Evolutionary conservation across 2,329 filamentous ascomycete genomes (phyloP), one percentile per base, ranked within the genome.

Genomic region (Basipetospora chlamydospora): DNA sequence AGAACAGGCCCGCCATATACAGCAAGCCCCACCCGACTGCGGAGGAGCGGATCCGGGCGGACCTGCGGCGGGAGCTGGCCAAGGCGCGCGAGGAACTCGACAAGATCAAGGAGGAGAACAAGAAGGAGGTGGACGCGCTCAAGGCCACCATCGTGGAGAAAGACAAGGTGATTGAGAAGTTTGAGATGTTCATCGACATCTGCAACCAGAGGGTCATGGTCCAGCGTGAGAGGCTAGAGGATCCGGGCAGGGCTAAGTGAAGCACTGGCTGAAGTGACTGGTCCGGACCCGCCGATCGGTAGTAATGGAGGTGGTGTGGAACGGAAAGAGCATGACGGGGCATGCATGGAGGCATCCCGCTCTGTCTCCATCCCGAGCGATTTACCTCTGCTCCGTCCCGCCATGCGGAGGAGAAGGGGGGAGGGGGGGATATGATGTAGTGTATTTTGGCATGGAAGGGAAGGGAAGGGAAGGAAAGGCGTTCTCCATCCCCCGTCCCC

Each of bases 121-220:
- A 67, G 40, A 72, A 73, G 39, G 66, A 74, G 47, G 64, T 78
- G 28, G 70, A 70, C 12, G 62, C 64, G 1, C 53, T 79, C 39
- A 71, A 73, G 46, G 60, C 64, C 38, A 64, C 73, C 47, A 52
- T 87, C 12, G 67, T 65, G 28, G 71, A 79, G 41, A 77, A 77
- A 52, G 70, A 77, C 41, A 64, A 66, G 47, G 64, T 69, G 41
- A 78, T 79, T 38, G 54, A 65, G 42, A 73, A 69, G 48, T 79
- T 77, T 45, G 73, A 79, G 53, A 74, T 75, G 66, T 79, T 79
- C 37, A 77, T 79, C 47, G 74, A 79, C 51, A 76, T 79, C 38
- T 78, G 73, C 50, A 79, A 79, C 46, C 64, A 76, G 49, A 60
- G 74, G 34, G 73, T 78, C 42, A 78, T 78, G 61, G 60, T 76